phyloP scores from a whole-genome alignment of 805 yeast genomes.

The Candida pseudoglaebosa region DNA sequence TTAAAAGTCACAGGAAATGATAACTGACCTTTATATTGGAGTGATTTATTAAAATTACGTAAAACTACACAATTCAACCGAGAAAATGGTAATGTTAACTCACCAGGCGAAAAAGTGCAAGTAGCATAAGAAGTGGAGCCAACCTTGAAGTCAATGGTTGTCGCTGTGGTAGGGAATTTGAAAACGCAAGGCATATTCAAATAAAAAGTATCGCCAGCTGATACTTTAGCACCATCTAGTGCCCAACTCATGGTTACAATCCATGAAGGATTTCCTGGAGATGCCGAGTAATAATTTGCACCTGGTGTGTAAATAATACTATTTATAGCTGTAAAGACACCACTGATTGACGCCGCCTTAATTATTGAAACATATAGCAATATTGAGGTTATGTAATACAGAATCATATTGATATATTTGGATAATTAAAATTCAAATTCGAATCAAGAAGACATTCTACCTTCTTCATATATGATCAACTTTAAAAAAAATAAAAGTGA shows the following conservation, averaged over 20 bases:
- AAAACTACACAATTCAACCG: conserved; percentile 16
- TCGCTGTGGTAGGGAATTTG: conserved; percentile 14
- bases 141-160: conserved; percentile 12
- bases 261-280: conserved; percentile 11
- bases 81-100: conserved; percentile 13
- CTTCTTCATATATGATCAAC: too few species aligned
- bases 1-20: conserved; percentile 21
- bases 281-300: conserved; percentile 2
- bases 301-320: too few species aligned
- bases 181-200: conserved; percentile 24
- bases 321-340: conserved; percentile 7
- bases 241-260: conserved; percentile 18
- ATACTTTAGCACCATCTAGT: conserved; percentile 12
- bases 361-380: too few species aligned
- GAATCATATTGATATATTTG: too few species aligned
- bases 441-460: too few species aligned
- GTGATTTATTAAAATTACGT: conserved; percentile 9
- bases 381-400: too few species aligned
- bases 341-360: conserved; percentile 2
- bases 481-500: too few species aligned
- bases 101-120: conserved; percentile 17
- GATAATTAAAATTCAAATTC: too few species aligned
- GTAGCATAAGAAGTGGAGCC: conserved; percentile 17
- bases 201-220: conserved; percentile 24
- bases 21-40: conserved; percentile 15